Evolutionary conservation across 192 early-diverging fungal genomes (phyloP).

Genomic region (Umbelopsis ramanniana): DNA sequence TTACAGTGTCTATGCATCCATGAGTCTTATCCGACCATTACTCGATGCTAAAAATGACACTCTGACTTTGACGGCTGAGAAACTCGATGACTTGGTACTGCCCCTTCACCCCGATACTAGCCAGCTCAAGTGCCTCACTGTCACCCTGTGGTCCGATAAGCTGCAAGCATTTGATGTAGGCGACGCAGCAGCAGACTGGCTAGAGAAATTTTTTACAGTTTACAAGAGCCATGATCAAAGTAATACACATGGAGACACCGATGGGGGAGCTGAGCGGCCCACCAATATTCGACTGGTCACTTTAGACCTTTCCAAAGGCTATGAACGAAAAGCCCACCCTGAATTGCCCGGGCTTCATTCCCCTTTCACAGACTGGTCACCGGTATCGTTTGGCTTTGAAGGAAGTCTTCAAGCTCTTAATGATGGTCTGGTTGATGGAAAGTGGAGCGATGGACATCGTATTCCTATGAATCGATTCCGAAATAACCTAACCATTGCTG

Average conservation of each 20-base stretch:
- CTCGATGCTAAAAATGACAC: constrained; percentile 19
- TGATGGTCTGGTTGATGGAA: not conserved
- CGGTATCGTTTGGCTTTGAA: constrained; percentile 36
- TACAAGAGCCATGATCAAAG: constrained; percentile 22
- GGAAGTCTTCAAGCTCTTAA: constrained; percentile 33
- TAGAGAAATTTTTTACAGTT: constrained; percentile 40
- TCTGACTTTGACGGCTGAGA: constrained; percentile 20
- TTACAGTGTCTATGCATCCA: constrained; percentile 33
- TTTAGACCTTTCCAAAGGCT: constrained; percentile 27
- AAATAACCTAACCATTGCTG: constrained; percentile 36
- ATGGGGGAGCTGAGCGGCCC: not conserved
- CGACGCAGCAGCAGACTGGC: constrained; percentile 62
- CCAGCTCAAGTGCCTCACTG: constrained; percentile 25
- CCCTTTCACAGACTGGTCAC: constrained; percentile 38
- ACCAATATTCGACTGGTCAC: constrained; percentile 26
- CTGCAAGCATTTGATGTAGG: constrained; percentile 66
- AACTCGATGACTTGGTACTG: constrained; percentile 13
- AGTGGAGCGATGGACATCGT: constrained; percentile 27
- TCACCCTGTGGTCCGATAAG: constrained; percentile 43
- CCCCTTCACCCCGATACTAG: constrained; percentile 32
- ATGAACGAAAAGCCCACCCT: constrained; percentile 36
- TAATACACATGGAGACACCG: not conserved
- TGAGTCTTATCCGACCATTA: constrained; percentile 29
- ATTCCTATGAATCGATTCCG: constrained; percentile 37
- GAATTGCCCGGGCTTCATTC: constrained; percentile 32